Evolutionary conservation across 805 yeast genomes (phyloP), one percentile per base, ranked within the genome.

Genomic region (Jamesozyma hellenica): DNA sequence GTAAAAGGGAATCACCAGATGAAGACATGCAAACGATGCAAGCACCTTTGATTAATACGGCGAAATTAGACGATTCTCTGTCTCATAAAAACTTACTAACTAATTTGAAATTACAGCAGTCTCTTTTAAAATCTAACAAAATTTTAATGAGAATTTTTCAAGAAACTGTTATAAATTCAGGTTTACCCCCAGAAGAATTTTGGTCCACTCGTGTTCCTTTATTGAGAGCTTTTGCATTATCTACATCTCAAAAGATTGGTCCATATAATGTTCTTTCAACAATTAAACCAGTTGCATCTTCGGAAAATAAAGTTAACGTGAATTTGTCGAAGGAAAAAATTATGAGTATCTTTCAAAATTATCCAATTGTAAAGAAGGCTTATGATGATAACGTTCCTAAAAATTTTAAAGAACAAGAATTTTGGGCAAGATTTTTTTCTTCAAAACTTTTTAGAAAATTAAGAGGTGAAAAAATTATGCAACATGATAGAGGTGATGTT

Each of bases 401-500:
- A 45, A 58, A 60, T 35, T 69, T 92, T 39, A 72, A 75, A 35
- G 97, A 92, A 57, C 88, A 90, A 32, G 95, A 83, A 54, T 92
- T 92, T 52, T 92, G 98, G 98, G 85, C 95, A 10, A 67, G 96
- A 45, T 92, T 92, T 53, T 92, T 92, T 68, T 79, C 85, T 52
- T 87, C 96, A 0, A 82, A 86, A 51, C 65, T 92, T 44, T 92
- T 88, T 54, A 70, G 96, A 48, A 75, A 87, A 51, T 66, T 92
- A 27, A 72, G 95, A 56, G 98, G 98, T 42, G 97, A 92, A 55
- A 79, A 77, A 47, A 73, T 86, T 39, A 76, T 79, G 52, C 62
- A 73, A 2, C 80, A 75, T 54, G 85, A 84, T 46, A 71, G 94
- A 46, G 87, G 92, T 39, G 97, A 92, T 60, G 72, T 79, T 4